Conservation (phyloP, 2,329 filamentous ascomycete genomes). For the Aspergillus udagawae region DNA sequence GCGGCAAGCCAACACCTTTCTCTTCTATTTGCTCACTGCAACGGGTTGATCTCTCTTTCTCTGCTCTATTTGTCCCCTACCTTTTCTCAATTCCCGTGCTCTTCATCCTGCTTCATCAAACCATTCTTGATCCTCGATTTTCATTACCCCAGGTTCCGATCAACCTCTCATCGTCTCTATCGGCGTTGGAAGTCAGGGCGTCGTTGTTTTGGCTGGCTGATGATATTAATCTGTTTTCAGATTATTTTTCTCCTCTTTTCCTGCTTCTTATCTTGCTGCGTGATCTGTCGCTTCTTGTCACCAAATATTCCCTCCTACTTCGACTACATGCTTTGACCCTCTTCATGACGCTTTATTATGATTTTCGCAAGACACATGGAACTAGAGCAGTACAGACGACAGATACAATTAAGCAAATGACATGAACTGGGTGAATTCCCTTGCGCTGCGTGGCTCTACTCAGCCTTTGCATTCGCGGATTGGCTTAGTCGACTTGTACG, state of each 20-base stretch:
- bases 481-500: background rate
- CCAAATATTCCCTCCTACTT: background rate
- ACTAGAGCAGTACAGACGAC: conserved; percentile 1
- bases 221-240: conserved; percentile 17
- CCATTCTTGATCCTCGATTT: conserved; percentile 13
- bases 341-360: background rate
- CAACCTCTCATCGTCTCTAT: conserved; percentile 30
- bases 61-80: background rate
- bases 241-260: conserved; percentile 6
- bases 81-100: conserved; percentile 3
- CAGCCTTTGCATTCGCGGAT: background rate
- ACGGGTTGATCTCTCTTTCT: background rate
- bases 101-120: conserved; percentile 9
- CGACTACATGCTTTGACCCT: background rate
- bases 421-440: background rate
- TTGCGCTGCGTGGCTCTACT: background rate
- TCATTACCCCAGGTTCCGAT: conserved; percentile 17
- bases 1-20: background rate
- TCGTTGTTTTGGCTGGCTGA: conserved; percentile 35
- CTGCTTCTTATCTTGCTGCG: background rate
- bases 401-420: conserved; percentile 4
- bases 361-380: background rate
- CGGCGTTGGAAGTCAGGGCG: conserved; percentile 39
- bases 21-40: background rate
- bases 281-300: background rate